Evolutionary conservation across 495 filamentous ascomycete genomes (phyloP).

Genomic region (Diplogelasinospora grovesii): DNA sequence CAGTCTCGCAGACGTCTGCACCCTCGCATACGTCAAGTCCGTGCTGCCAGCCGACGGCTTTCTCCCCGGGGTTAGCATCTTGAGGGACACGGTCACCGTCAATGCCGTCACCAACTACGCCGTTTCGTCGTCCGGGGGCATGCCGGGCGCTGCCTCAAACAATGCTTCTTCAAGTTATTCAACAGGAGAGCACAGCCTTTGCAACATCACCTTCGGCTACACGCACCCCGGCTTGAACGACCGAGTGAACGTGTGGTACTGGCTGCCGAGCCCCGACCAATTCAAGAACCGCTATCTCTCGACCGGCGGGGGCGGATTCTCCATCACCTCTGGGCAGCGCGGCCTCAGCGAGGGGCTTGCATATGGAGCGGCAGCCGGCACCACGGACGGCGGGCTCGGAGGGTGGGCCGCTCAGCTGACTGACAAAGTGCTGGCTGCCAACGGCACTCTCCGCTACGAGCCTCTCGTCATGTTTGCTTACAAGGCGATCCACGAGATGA

Average conservation of each 20-base stretch:
- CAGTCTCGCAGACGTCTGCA: conserved; percentile 6
- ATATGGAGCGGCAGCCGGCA: conserved; percentile 38
- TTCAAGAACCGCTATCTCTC: conserved; percentile 40
- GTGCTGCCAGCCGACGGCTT: conserved; percentile 2
- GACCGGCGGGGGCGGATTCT: conserved; percentile 39
- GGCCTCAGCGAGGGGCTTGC: conserved; percentile 35
- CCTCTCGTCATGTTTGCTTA: conserved; percentile 43
- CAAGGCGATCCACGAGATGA: conserved; percentile 21
- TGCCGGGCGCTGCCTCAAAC: no score
- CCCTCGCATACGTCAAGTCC: neutral
- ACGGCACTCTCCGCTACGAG: conserved; percentile 40
- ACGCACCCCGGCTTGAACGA: conserved; percentile 33
- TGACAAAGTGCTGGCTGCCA: conserved; percentile 29
- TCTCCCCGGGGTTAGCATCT: conserved; percentile 2
- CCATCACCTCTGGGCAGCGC: conserved; percentile 35
- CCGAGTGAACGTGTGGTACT: conserved; percentile 31
- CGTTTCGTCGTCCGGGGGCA: no score
- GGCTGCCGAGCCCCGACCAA: conserved; percentile 30
- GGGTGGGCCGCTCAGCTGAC: conserved; percentile 31
- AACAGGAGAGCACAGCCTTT: conserved; percentile 20
- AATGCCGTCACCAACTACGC: conserved; percentile 4
- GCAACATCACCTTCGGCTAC: conserved; percentile 43
- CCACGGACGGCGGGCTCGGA: conserved; percentile 45
- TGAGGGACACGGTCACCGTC: neutral
- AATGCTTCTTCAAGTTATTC: conserved; percentile 6